phyloP scores from a whole-genome alignment of 2,329 filamentous ascomycete species.

The Penicillium sp. region DNA sequence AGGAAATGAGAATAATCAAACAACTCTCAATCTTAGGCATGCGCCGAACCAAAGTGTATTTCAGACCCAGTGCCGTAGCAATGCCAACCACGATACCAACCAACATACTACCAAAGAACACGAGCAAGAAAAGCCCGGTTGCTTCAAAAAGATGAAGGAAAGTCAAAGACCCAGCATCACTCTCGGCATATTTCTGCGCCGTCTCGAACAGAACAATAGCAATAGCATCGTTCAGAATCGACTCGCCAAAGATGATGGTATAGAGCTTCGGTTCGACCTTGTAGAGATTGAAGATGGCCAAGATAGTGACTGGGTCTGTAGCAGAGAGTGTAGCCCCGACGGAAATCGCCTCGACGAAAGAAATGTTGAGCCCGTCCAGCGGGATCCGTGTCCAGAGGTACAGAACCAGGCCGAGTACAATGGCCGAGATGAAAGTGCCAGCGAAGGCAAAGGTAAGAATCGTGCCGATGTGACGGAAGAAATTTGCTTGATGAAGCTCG shows the following conservation, averaged over 20 bases:
- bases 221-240: constrained; percentile 95
- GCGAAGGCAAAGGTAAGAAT: constrained; percentile 97
- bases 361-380: constrained; percentile 79
- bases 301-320: constrained; percentile 94
- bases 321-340: constrained; percentile 95
- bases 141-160: constrained; percentile 84
- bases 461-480: constrained; percentile 96
- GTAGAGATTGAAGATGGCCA: constrained; percentile 99
- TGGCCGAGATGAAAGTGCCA: constrained; percentile 92
- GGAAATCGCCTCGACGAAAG: constrained; percentile 92
- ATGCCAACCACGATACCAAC: constrained; percentile 88
- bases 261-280: constrained; percentile 99
- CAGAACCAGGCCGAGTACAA: constrained; percentile 87
- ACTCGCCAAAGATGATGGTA: constrained; percentile 97
- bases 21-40: constrained; percentile 97
- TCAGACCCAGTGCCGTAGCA: constrained; percentile 79
- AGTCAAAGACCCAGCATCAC: constrained; percentile 66
- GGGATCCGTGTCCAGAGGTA: constrained; percentile 87
- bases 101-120: constrained; percentile 91
- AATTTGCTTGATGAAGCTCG: constrained; percentile 96
- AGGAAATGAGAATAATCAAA: constrained; percentile 87
- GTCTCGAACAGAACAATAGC: constrained; percentile 99
- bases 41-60: constrained; percentile 89
- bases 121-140: constrained; percentile 88
- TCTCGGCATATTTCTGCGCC: constrained; percentile 84